These are phyloP conservation scores for Mycosphaerella arachidis DNA, from an alignment of 2,329 filamentous ascomycete genomes.

Conservation along the genomic window DNA sequence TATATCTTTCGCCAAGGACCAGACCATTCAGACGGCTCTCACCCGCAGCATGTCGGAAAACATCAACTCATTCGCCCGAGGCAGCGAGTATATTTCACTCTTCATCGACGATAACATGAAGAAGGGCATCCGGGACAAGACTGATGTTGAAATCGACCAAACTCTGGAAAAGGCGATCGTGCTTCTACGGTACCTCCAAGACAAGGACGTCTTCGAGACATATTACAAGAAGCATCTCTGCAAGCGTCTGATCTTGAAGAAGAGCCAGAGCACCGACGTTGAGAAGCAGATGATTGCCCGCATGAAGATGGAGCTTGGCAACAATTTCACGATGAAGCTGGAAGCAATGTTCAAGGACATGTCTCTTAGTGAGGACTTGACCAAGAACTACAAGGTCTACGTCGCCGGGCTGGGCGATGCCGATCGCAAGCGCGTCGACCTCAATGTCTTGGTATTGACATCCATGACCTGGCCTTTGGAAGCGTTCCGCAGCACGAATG, in stretches of 20 bases:
- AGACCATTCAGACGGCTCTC: constrained; percentile 73
- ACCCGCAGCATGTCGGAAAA: constrained; percentile 87
- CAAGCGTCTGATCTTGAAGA: constrained; percentile 78
- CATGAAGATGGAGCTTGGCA: constrained; percentile 95
- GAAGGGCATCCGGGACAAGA: constrained; percentile 88
- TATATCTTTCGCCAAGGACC: constrained; percentile 68
- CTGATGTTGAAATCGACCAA: constrained; percentile 76
- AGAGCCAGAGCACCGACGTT: constrained; percentile 83
- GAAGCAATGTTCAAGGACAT: constrained; percentile 99
- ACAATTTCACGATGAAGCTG: constrained; percentile 86
- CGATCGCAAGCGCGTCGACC: constrained; percentile 64
- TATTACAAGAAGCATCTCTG: constrained; percentile 98
- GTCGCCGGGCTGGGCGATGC: constrained; percentile 55
- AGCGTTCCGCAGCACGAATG: constrained; percentile 63
- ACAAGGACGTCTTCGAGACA: constrained; percentile 91
- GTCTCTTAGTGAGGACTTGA: constrained; percentile 78
- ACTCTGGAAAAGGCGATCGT: constrained; percentile 86
- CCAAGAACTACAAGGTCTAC: constrained; percentile 68
- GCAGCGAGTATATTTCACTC: constrained; percentile 87
- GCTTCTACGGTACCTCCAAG: constrained; percentile 78
- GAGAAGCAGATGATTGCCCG: constrained; percentile 94
- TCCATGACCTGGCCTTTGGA: constrained; percentile 95
- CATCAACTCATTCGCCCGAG: constrained; percentile 79
- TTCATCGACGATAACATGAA: constrained; percentile 97
- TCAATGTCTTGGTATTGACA: constrained; percentile 80